Percentiles rank a stretch among this genome's conserved stretches.
phyloP scores from a whole-genome alignment of 2,329 filamentous ascomycete genomes.

The Paracoccidioides brasiliensis region DNA sequence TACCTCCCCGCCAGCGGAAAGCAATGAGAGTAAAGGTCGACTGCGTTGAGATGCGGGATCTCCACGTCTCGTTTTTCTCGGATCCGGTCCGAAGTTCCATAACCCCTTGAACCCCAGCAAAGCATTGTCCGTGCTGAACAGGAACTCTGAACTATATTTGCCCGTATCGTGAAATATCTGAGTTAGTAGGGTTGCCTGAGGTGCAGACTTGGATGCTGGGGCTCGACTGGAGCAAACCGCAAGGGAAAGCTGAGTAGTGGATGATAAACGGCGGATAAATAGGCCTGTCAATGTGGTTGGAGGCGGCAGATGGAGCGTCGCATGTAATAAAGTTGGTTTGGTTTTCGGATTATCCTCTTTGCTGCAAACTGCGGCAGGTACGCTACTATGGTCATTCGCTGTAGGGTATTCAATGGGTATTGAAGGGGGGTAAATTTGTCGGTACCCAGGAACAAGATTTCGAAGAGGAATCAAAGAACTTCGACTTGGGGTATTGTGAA shows the following conservation, averaged over 20 bases:
- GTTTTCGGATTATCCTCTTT: constrained; percentile 7
- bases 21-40: constrained; percentile 59
- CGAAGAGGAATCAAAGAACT: constrained; percentile 66
- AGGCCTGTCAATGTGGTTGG: constrained; percentile 76
- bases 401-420: constrained; percentile 21
- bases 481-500: constrained; percentile 51
- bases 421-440: constrained; percentile 48
- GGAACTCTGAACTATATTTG: constrained; percentile 75
- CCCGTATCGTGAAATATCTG: constrained; percentile 58
- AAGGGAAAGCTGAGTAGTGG: constrained; percentile 65
- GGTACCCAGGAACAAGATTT: constrained; percentile 68
- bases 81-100: constrained; percentile 82
- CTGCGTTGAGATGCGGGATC: constrained; percentile 12
- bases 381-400: neutral
- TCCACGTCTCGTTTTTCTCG: constrained; percentile 13
- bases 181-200: constrained; percentile 33
- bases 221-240: constrained; percentile 38
- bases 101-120: constrained; percentile 76
- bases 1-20: constrained; percentile 81
- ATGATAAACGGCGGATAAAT: constrained; percentile 64
- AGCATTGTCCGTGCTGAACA: constrained; percentile 86
- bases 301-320: constrained; percentile 42
- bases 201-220: constrained; percentile 30
- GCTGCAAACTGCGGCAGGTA: neutral
- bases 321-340: constrained; percentile 34